phyloP scores from a whole-genome alignment of 768 basidiomycete species.

The Leccinum disarticulatum region DNA sequence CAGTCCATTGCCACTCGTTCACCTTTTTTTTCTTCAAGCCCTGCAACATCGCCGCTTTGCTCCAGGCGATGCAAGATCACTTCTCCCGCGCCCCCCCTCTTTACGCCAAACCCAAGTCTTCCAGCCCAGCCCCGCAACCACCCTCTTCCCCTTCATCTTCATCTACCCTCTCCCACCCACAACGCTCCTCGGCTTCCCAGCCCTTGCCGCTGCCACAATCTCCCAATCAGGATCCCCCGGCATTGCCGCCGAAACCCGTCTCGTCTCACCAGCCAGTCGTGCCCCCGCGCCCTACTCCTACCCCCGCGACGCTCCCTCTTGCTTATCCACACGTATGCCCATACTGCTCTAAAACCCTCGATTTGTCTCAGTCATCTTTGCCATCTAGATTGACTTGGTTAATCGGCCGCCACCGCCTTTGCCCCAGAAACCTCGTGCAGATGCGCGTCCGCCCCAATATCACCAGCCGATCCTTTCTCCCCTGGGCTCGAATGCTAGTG shows the following conservation, averaged over 20 bases:
- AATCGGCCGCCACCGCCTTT: conserved; percentile 40
- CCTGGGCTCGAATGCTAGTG: conserved; percentile 13
- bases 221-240: conserved; percentile 33
- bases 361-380: neutral
- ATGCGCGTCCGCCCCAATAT: conserved; percentile 29
- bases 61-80: conserved; percentile 75
- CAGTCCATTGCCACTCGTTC: neutral
- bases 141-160: conserved; percentile 17
- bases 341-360: neutral
- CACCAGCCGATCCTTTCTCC: conserved; percentile 22
- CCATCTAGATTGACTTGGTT: conserved; percentile 24
- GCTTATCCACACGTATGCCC: conserved; percentile 23
- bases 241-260: conserved; percentile 40
- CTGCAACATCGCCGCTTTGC: conserved; percentile 69
- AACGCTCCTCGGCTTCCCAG: conserved; percentile 13
- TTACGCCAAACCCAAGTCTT: conserved; percentile 71
- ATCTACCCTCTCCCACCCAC: conserved; percentile 20
- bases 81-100: conserved; percentile 89
- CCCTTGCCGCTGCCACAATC: conserved; percentile 22
- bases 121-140: conserved; percentile 24
- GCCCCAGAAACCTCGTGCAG: conserved; percentile 23
- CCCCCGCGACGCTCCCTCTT: conserved; percentile 8
- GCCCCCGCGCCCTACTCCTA: conserved; percentile 19
- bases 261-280: conserved; percentile 11
- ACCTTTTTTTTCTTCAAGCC: conserved; percentile 45